Conservation (phyloP, 345 rosid species). For the Eucalyptus erythrocorys region DNA sequence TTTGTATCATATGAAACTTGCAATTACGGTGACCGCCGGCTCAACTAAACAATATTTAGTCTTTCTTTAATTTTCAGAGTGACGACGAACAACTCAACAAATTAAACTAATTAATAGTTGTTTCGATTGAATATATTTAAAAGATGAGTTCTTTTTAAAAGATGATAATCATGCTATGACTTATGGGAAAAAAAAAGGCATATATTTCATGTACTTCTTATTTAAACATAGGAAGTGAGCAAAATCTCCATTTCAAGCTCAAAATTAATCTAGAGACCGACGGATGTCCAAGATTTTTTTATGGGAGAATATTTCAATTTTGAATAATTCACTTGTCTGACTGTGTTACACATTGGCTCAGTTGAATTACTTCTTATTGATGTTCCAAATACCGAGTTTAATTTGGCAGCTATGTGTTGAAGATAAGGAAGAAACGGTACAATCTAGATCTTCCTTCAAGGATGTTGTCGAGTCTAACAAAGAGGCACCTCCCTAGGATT, state of each 20-base stretch:
- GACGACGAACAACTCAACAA: background rate
- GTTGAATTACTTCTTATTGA: background rate
- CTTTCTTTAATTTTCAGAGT: background rate
- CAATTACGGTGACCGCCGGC: background rate
- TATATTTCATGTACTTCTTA: background rate
- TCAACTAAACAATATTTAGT: background rate
- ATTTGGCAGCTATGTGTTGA: background rate
- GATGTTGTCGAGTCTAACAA: background rate
- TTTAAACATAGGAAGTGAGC: background rate
- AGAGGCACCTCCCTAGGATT: background rate
- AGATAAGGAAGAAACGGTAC: background rate
- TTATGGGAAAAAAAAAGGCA: no score
- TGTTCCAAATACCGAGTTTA: background rate
- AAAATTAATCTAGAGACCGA: fast-evolving
- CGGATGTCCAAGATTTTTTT: background rate
- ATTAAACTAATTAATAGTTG: background rate
- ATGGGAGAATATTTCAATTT: background rate
- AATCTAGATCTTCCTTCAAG: background rate
- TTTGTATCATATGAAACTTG: no score
- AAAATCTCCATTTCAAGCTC: background rate
- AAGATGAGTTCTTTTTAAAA: no score
- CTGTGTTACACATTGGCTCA: background rate
- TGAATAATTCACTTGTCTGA: background rate
- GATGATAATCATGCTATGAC: background rate
- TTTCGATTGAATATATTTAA: no score